Conservation (phyloP, 805 yeast genomes). For the Candida tibetensis region DNA sequence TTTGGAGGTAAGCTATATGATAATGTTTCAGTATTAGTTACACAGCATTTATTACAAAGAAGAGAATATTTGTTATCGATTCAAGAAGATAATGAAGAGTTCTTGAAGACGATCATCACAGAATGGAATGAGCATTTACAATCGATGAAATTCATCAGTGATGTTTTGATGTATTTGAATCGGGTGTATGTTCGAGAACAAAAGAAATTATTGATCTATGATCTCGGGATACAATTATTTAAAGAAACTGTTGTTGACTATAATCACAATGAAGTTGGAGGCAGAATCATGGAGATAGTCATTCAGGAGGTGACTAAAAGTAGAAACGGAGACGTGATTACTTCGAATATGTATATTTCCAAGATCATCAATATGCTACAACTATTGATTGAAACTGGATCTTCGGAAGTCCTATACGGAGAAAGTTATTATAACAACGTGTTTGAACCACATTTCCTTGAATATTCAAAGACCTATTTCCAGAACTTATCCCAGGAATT, state of each 20-base stretch:
- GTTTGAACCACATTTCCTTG: conserved; percentile 66
- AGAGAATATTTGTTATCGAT: conserved; percentile 18
- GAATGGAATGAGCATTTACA: conserved; percentile 74
- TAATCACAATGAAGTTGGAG: conserved; percentile 50
- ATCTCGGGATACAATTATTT: conserved; percentile 68
- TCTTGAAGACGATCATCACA: conserved; percentile 33
- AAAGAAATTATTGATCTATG: conserved; percentile 63
- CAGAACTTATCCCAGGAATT: conserved; percentile 43
- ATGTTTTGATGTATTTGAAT: conserved; percentile 82
- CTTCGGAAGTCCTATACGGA: conserved; percentile 31
- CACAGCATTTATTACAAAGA: conserved; percentile 39
- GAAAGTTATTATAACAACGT: conserved; percentile 61
- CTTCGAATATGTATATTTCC: conserved; percentile 53
- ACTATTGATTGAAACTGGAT: conserved; percentile 44
- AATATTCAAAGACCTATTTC: conserved; percentile 57
- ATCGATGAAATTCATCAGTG: conserved; percentile 75
- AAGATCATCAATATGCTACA: conserved; percentile 71
- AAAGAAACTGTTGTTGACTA: conserved; percentile 56
- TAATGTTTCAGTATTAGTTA: conserved; percentile 50
- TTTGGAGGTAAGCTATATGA: conserved; percentile 65
- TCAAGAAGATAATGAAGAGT: conserved; percentile 24
- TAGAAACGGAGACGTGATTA: conserved; percentile 51
- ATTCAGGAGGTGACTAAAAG: conserved; percentile 55
- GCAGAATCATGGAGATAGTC: conserved; percentile 45
- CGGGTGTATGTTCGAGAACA: conserved; percentile 76